Evolutionary conservation across 2,329 filamentous ascomycete species (phyloP).

Genomic region (Ceratocystis lukuohia): DNA sequence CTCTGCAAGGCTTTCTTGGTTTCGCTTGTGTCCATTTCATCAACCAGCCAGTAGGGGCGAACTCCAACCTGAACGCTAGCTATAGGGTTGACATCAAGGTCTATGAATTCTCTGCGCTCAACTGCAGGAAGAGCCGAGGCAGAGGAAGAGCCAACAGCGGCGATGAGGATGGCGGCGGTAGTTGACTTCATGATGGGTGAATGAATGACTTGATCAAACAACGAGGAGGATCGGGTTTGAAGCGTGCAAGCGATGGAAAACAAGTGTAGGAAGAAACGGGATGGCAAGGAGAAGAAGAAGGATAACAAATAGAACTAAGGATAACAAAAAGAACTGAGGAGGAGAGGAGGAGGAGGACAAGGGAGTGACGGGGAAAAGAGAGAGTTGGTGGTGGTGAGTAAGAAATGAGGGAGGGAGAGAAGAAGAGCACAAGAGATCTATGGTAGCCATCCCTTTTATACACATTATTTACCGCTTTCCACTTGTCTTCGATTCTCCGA

Average conservation of each 20-base stretch:
- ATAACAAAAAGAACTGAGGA: not conserved
- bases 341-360: not conserved
- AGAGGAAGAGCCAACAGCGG: conserved; percentile 9
- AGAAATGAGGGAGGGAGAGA: not conserved
- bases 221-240: no score
- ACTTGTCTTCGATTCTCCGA: no score
- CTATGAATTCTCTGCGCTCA: not conserved
- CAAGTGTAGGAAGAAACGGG: not conserved
- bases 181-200: conserved; percentile 10
- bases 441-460: not conserved
- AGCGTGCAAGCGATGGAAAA: not conserved
- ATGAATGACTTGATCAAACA: no score
- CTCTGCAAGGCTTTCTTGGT: conserved; percentile 46
- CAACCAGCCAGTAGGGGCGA: conserved; percentile 50
- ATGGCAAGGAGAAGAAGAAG: not conserved
- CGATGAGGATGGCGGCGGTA: conserved; percentile 1
- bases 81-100: conserved; percentile 25
- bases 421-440: not conserved
- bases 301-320: no score
- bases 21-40: conserved; percentile 46
- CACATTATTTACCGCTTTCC: no score
- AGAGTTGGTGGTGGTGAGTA: not conserved
- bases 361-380: not conserved
- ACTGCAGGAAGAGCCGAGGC: conserved; percentile 7
- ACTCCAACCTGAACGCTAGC: conserved; percentile 46